These are phyloP conservation scores for Monosporascus sp. DNA, from an alignment of 2,329 filamentous ascomycete genomes.

Conservation along the genomic window DNA sequence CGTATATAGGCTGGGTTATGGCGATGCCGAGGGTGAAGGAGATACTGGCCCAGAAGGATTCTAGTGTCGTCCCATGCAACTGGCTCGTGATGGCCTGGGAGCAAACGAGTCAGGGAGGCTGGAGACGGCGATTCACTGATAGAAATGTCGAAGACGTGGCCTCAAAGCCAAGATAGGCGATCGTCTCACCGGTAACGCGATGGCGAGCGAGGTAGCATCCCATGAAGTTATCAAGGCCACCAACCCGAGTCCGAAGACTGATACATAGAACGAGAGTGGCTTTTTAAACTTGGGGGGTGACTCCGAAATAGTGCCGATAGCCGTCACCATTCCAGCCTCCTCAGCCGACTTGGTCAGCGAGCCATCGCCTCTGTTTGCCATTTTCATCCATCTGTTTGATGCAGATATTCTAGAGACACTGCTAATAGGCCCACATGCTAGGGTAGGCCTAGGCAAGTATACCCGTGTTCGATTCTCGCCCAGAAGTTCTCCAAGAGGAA, in stretches of 20 bases:
- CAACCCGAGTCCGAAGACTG: conserved; percentile 1
- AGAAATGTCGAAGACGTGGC: not conserved
- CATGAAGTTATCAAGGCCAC: conserved; percentile 11
- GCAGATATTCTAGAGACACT: too few relatives aligned
- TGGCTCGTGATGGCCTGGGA: conserved; percentile 13
- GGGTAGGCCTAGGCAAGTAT: too few relatives aligned
- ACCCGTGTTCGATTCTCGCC: too few relatives aligned
- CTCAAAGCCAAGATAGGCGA: not conserved
- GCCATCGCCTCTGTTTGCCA: too few relatives aligned
- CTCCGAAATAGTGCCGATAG: too few relatives aligned
- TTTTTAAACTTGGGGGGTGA: not conserved
- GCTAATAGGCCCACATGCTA: too few relatives aligned
- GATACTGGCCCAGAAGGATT: conserved; percentile 29
- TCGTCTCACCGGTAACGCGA: conserved; percentile 15
- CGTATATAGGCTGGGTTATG: conserved; percentile 16
- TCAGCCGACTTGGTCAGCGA: too few relatives aligned
- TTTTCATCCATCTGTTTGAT: too few relatives aligned
- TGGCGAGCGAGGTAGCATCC: conserved; percentile 15
- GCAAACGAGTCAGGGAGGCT: not conserved
- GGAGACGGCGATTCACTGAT: too few relatives aligned
- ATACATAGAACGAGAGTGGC: conserved; percentile 9
- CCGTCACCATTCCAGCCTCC: too few relatives aligned
- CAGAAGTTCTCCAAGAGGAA: too few relatives aligned
- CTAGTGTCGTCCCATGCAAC: conserved; percentile 11
- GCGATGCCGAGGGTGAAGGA: conserved; percentile 14